Percentiles rank a stretch among this genome's conserved stretches.
Evolutionary conservation across 495 filamentous ascomycete species (phyloP).

Genomic region (Alectoria sarmentosa): DNA sequence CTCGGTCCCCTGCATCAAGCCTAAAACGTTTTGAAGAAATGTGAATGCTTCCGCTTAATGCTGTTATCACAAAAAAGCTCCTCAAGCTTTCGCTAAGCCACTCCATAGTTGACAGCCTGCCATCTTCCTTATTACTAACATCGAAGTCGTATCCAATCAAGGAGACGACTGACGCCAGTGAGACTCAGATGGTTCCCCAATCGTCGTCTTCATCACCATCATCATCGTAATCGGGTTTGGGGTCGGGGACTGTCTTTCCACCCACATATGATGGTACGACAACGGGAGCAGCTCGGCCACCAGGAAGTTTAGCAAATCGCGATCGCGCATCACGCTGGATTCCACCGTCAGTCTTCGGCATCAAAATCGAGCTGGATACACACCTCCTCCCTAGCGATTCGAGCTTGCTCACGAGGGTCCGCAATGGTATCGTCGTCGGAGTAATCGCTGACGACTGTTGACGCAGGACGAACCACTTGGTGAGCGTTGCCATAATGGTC

Average conservation of each 20-base stretch:
- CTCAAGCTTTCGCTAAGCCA: neutral
- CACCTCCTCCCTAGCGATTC: neutral
- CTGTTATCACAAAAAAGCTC: neutral
- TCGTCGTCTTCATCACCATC: neutral
- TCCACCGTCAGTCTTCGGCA: neutral
- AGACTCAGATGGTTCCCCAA: neutral
- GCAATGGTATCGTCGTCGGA: neutral
- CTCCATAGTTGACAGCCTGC: neutral
- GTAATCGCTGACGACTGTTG: constrained; percentile 6
- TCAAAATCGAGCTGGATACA: neutral
- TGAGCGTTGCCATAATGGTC: constrained; percentile 20
- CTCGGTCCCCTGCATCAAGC: neutral
- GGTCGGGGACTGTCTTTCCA: neutral
- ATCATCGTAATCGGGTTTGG: neutral
- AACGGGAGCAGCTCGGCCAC: neutral
- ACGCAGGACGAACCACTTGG: constrained; percentile 11
- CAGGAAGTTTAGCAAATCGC: neutral
- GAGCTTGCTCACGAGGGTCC: neutral
- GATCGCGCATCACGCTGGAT: neutral
- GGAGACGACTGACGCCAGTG: neutral
- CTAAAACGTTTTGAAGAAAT: neutral
- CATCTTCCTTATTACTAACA: neutral
- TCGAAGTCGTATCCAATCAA: neutral
- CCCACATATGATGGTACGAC: neutral
- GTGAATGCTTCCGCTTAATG: neutral